Evolutionary conservation across 257 asterid genomes (phyloP).

Genomic region (Salvia rosmarinus): DNA sequence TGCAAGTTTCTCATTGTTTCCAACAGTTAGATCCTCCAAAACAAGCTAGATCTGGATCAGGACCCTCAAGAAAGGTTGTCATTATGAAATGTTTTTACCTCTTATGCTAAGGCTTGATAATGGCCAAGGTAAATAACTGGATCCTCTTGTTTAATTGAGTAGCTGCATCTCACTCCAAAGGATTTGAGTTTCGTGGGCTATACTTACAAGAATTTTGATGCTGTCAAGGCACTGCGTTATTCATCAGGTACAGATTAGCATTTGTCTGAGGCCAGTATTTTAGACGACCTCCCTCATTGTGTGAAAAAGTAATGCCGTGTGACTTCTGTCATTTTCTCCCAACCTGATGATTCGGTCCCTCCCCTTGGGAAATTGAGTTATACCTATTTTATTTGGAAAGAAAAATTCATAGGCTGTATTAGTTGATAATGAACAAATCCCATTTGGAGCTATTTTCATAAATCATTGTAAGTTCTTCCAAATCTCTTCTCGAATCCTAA

Average conservation of each 20-base stretch:
- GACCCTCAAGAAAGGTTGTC: constrained; percentile 86
- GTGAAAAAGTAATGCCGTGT: too few relatives aligned
- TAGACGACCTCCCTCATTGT: too few relatives aligned
- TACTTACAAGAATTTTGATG: constrained; percentile 92
- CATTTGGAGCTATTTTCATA: too few relatives aligned
- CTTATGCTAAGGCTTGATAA: constrained; percentile 29
- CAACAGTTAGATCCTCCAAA: constrained; percentile 68
- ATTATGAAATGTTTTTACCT: constrained; percentile 28
- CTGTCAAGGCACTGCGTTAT: constrained; percentile 76
- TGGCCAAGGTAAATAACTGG: constrained; percentile 36
- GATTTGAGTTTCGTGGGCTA: too few relatives aligned
- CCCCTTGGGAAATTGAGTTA: too few relatives aligned
- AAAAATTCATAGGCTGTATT: too few relatives aligned
- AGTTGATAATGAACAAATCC: too few relatives aligned
- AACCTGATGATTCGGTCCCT: too few relatives aligned
- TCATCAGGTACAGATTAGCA: constrained; percentile 58
- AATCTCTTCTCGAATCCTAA: background rate
- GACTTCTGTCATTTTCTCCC: too few relatives aligned
- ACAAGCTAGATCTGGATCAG: constrained; percentile 76
- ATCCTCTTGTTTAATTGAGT: constrained; percentile 34
- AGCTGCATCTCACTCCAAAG: constrained; percentile 70
- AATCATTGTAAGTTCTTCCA: too few relatives aligned
- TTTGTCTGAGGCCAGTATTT: constrained; percentile 13
- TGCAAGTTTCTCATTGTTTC: constrained; percentile 35
- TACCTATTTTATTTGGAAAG: too few relatives aligned